phyloP scores from a whole-genome alignment of 495 filamentous ascomycete species.

The Alectoria sarmentosa region DNA sequence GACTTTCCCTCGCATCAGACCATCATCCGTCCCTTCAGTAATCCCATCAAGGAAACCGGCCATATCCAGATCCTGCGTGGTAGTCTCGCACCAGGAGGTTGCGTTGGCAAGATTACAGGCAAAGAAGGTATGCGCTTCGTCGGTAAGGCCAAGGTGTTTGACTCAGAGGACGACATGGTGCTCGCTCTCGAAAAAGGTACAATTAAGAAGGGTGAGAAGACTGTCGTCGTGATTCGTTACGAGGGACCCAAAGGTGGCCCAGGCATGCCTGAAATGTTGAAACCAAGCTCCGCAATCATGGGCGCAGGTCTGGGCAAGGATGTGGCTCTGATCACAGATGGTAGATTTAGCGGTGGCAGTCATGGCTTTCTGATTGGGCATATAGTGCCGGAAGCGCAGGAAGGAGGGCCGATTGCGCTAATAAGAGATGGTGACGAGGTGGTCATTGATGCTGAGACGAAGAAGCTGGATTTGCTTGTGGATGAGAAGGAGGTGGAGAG shows the following conservation, averaged over 20 bases:
- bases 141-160: constrained; percentile 82
- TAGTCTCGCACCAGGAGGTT: constrained; percentile 81
- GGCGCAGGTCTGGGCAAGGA: constrained; percentile 77
- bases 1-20: constrained; percentile 78
- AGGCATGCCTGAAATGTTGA: constrained; percentile 80
- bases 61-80: constrained; percentile 97
- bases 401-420: constrained; percentile 50
- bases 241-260: constrained; percentile 46
- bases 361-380: constrained; percentile 50
- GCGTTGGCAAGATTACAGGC: constrained; percentile 96
- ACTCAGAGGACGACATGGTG: constrained; percentile 77
- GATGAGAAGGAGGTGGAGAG: constrained; percentile 54
- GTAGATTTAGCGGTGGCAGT: constrained; percentile 54
- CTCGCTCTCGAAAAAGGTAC: constrained; percentile 68
- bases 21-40: constrained; percentile 83
- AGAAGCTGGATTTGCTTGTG: constrained; percentile 47
- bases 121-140: constrained; percentile 90
- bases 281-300: constrained; percentile 78
- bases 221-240: constrained; percentile 95
- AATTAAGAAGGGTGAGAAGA: constrained; percentile 95
- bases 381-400: constrained; percentile 55
- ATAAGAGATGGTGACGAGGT: constrained; percentile 48
- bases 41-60: constrained; percentile 89
- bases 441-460: constrained; percentile 48
- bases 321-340: constrained; percentile 63